phyloP scores from a whole-genome alignment of 768 basidiomycete genomes.

The Rhodotorula paludigena region DNA sequence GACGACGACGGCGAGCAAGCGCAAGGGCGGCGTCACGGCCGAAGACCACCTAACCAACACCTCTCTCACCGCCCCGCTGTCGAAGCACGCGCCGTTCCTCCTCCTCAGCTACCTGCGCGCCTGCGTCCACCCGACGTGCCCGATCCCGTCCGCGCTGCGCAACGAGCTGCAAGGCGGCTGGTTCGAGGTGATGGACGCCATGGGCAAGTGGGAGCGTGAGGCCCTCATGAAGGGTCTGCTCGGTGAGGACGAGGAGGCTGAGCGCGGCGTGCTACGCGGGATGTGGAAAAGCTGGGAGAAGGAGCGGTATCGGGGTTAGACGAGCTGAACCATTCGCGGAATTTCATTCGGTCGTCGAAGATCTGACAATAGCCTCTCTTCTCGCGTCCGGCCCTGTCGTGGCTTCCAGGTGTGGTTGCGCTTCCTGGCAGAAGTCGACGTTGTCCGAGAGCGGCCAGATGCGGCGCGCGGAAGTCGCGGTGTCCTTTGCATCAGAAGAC shows the following conservation, averaged over 20 bases:
- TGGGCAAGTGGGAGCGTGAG: slow-evolving; percentile 43
- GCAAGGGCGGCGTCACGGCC: slow-evolving; percentile 1
- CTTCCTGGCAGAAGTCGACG: no score
- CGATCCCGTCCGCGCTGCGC: slow-evolving; percentile 35
- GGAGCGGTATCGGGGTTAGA: slow-evolving; percentile 38
- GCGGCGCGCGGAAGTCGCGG: no score
- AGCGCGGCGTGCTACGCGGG: slow-evolving; percentile 34
- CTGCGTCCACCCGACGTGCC: slow-evolving; percentile 33
- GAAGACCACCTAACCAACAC: slow-evolving; percentile 5
- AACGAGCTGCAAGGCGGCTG: slow-evolving; percentile 35
- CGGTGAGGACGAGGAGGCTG: slow-evolving; percentile 38
- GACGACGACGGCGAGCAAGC: slow-evolving; percentile 13
- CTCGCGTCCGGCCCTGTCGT: no score
- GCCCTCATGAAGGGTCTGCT: slow-evolving; percentile 42
- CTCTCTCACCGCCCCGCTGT: slow-evolving; percentile 38
- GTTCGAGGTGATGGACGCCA: slow-evolving; percentile 38
- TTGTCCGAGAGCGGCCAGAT: no score
- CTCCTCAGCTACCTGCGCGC: slow-evolving; percentile 39
- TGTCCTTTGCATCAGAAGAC: no score
- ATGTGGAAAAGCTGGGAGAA: slow-evolving; percentile 40
- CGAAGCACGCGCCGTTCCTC: slow-evolving; percentile 44
- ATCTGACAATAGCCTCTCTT: no score
- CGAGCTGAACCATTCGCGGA: background rate
- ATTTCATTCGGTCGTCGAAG: no score
- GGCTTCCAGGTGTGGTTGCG: no score